These are phyloP conservation scores for Yamadazyma epiphylla DNA, from an alignment of 1,139 yeast genomes.

Conservation along the genomic window DNA sequence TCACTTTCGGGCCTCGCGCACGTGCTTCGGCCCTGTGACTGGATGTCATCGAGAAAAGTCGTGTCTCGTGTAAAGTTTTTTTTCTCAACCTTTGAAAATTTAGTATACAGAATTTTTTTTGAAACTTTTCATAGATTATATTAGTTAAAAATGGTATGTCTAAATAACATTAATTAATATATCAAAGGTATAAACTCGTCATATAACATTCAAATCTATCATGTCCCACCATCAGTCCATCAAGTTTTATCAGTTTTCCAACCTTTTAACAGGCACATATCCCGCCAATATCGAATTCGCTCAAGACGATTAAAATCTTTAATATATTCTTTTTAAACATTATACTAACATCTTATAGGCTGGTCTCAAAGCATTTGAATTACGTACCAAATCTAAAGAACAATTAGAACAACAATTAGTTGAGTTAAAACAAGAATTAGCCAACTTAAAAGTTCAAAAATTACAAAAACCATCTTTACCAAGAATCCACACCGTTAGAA, in stretches of 20 bases:
- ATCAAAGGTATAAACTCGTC: no score
- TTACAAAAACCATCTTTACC: slow-evolving; percentile 88
- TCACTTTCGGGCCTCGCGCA: no score
- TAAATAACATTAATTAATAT: not conserved
- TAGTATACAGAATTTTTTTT: slow-evolving; percentile 1
- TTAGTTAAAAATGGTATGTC: slow-evolving; percentile 3
- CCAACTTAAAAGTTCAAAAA: slow-evolving; percentile 95
- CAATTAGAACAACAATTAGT: slow-evolving; percentile 92
- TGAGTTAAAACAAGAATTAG: slow-evolving; percentile 96
- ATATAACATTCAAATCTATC: no score
- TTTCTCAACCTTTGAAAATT: slow-evolving; percentile 2
- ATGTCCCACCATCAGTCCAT: no score
- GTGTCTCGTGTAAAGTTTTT: no score
- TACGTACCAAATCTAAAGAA: slow-evolving; percentile 96
- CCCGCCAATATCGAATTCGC: no score
- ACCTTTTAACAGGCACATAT: no score
- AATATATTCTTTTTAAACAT: not conserved
- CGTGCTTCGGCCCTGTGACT: no score
- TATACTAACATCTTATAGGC: slow-evolving; percentile 47
- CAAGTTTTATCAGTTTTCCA: no score
- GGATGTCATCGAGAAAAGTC: no score
- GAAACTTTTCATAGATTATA: slow-evolving; percentile 1
- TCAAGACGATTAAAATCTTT: no score
- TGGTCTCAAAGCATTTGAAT: slow-evolving; percentile 92
- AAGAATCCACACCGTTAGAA: slow-evolving; percentile 95